Percentiles rank a stretch among this genome's conserved stretches.
Conservation (phyloP, 176 grass and related monocot genomes). For the Dendrocalamus sinicus region DNA sequence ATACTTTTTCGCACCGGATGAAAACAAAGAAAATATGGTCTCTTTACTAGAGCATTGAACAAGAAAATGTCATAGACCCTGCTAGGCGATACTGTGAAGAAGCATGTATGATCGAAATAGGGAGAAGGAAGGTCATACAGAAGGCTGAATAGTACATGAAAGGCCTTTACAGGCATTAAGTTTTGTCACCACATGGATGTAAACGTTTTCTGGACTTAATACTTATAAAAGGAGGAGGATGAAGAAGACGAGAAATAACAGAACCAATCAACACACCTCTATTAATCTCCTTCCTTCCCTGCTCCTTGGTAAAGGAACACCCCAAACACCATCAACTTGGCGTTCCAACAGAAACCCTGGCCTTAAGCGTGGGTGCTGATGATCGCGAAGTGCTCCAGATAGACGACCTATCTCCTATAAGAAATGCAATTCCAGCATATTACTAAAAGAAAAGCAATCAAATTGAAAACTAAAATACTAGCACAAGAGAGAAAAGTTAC, state of each 20-base stretch:
- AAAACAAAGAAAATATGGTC: background rate
- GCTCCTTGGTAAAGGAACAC: constrained; percentile 60
- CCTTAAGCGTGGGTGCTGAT: constrained; percentile 56
- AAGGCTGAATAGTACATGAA: background rate
- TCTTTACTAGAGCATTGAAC: background rate
- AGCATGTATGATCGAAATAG: background rate
- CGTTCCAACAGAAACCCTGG: constrained; percentile 58
- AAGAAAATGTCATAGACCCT: background rate
- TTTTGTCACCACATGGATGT: background rate
- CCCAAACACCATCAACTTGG: constrained; percentile 61
- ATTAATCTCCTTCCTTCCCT: constrained; percentile 71
- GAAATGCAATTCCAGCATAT: constrained; percentile 16
- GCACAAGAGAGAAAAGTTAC: constrained; percentile 2
- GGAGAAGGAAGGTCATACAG: background rate
- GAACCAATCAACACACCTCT: constrained; percentile 49
- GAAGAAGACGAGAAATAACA: background rate
- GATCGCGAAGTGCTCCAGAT: constrained; percentile 54
- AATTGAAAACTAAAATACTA: constrained; percentile 6
- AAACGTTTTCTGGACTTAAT: background rate
- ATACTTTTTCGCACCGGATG: background rate
- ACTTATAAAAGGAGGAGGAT: background rate
- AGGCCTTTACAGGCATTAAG: background rate
- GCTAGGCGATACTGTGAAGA: background rate
- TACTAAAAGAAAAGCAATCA: constrained; percentile 1
- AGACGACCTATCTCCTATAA: constrained; percentile 56